Evolutionary conservation across 331 rosid species (phyloP), one percentile per base, ranked within the genome.

Genomic region (Erythrophleum ivorense): DNA sequence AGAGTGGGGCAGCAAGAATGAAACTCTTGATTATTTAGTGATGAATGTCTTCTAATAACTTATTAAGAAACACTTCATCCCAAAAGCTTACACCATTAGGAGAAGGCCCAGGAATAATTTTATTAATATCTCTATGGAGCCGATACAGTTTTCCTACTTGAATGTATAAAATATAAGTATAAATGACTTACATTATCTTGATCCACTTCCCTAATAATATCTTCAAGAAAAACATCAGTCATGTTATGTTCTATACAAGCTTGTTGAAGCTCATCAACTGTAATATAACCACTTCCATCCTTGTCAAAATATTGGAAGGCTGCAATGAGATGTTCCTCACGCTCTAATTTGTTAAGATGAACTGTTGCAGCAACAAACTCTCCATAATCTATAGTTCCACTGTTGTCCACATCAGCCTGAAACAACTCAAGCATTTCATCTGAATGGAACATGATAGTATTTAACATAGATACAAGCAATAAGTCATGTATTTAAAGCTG

Each of bases 371-470:
- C 98, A 80, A 96, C 92, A 83, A 96, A 96, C 76, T 96, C 99
- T 66, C 99, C 99, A 71, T 96, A 96, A 85, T 96, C 99, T 58
- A 96, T 96, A 21, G 99, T 96, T 60, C 99, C 99, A 78, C 98
- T 96, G 78, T 94, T 96, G 90, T 96, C 99, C 78, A 96, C 96
- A 82, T 96, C 99, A 88, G 99, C 99, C 99, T 94, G 92, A 81
- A 85, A 85, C 60, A 83, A 84, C 59, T 53, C 84, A 76, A 84
- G 63, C 75, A 79, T 78, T 82, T 91, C 38, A 84, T 91, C 65
- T 53, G 21, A 29, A 78, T 6, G 36, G 68, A 74, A 78, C 54
- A 77, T 14, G 12, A 80, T 41, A 73, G 45, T 63, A 59, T 58
- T 76, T 76, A 16, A 69, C 75, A 76, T 57, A 66, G 69, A 83